Base-by-base conservation (phyloP, 2,329 filamentous ascomycete genomes). In the Apiospora pterosperma region DNA sequence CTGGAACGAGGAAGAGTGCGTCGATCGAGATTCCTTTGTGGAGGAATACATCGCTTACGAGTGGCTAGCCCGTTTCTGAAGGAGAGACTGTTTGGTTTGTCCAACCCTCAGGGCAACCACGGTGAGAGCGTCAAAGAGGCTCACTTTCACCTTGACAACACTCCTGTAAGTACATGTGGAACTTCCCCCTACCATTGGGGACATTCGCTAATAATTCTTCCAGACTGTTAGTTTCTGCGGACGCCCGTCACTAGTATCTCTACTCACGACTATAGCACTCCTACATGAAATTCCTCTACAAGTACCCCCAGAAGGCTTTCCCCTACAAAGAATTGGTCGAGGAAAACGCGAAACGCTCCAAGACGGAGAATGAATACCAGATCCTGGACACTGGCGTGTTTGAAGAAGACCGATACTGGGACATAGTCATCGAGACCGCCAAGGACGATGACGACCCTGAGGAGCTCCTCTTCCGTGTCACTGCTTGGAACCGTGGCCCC, bases 221-320 rank as follows among this genome's bases (percentile, higher is more conserved):
- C 69, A 85, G 82, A 84, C 82, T 73, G 81, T 84, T 80, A 73
- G 76, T 65, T 41, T 62, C 19, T 28, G 42, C 23, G 5, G 44
- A 67, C 68, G 59, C 25, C 44, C 23, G 16, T 52, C 28, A 39
- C 62, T 34, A 12, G 12, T 52, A 5, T 67, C 65, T 65, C 63
- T 62, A 63, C 62, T 69, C 23, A 70, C 65, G 59, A 52, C 5
- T 65, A 66, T 76, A 94, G 92, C 94, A 97, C 79, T 97, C 95
- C 34, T 98, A 98, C 82, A 98, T 98, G 95, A 98, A 98, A 78
- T 96, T 90, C 75, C 89, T 98, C 70, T 98, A 98, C 86, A 98
- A 98, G 79, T 96, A 97, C 73, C 96, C 96, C 0, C 95, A 98
- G 79, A 87, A 86, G 72, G 88, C 90, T 68, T 98, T 98, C 73